Percentiles rank a stretch among this genome's conserved stretches.
These are phyloP conservation scores for Suillus subalutaceus DNA, from an alignment of 768 basidiomycete species.

Conservation along the genomic window DNA sequence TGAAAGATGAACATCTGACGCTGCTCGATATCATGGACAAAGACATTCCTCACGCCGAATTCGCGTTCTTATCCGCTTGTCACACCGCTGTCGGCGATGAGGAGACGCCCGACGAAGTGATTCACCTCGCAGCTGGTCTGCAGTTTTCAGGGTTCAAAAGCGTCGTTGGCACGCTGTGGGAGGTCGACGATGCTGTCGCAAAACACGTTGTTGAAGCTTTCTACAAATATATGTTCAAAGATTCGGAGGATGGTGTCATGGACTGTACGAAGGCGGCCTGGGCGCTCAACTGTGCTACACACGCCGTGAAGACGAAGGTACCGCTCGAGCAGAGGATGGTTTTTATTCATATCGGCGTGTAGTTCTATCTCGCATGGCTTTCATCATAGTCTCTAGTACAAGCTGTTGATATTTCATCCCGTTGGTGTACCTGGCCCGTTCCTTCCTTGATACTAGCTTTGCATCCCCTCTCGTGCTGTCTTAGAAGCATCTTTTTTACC, in stretches of 20 bases:
- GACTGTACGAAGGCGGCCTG: background rate
- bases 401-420: too few species aligned
- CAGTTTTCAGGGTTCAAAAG: conserved; percentile 10
- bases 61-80: conserved; percentile 20
- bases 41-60: conserved; percentile 5
- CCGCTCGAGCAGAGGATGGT: background rate
- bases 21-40: conserved; percentile 11
- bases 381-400: too few species aligned
- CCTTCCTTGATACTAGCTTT: too few species aligned
- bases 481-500: too few species aligned
- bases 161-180: background rate
- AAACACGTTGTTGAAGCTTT: background rate
- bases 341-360: background rate
- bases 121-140: conserved; percentile 28
- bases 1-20: background rate
- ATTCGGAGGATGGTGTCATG: background rate
- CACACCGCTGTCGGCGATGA: conserved; percentile 23
- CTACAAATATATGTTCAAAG: background rate
- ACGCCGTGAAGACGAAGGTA: background rate
- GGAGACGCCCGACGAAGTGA: conserved; percentile 18
- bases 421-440: too few species aligned
- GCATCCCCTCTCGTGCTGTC: too few species aligned
- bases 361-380: background rate
- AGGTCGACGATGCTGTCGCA: conserved; percentile 10
- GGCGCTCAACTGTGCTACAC: too few species aligned